Conservation (phyloP, 2,329 filamentous ascomycete species). For the Fusarium sulawesiense region DNA sequence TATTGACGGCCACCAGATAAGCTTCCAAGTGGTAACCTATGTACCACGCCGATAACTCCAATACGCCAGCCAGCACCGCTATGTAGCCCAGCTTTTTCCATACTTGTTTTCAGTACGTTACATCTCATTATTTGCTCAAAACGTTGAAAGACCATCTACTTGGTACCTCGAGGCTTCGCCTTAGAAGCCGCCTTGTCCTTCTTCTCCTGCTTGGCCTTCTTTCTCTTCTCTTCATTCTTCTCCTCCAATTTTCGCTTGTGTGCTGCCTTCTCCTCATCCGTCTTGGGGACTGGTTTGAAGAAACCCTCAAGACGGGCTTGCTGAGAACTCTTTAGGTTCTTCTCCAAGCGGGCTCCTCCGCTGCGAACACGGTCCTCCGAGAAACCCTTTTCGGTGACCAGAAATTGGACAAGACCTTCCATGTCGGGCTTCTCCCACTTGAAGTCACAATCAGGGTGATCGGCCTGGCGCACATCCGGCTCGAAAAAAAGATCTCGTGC, state of each 20-base stretch:
- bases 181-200: constrained; percentile 96
- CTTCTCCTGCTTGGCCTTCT: constrained; percentile 92
- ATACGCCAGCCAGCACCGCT: constrained; percentile 36
- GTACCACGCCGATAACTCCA: constrained; percentile 31
- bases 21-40: neutral
- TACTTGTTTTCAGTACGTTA: constrained; percentile 3
- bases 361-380: constrained; percentile 91
- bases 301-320: constrained; percentile 94
- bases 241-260: constrained; percentile 95
- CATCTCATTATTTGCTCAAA: constrained; percentile 4
- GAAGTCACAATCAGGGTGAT: constrained; percentile 91
- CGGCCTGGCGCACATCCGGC: constrained; percentile 86
- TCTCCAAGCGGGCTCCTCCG: constrained; percentile 81
- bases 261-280: constrained; percentile 83
- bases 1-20: neutral
- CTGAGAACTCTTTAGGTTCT: constrained; percentile 91
- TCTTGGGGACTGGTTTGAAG: constrained; percentile 93
- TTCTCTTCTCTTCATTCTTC: constrained; percentile 92
- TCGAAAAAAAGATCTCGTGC: constrained; percentile 92
- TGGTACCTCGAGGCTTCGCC: constrained; percentile 79
- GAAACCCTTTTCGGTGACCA: constrained; percentile 96
- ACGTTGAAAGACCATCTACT: neutral
- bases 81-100: constrained; percentile 6
- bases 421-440: constrained; percentile 97
- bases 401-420: constrained; percentile 87